Evolutionary conservation across 495 filamentous ascomycete genomes (phyloP).

Genomic region (Podospora conica): DNA sequence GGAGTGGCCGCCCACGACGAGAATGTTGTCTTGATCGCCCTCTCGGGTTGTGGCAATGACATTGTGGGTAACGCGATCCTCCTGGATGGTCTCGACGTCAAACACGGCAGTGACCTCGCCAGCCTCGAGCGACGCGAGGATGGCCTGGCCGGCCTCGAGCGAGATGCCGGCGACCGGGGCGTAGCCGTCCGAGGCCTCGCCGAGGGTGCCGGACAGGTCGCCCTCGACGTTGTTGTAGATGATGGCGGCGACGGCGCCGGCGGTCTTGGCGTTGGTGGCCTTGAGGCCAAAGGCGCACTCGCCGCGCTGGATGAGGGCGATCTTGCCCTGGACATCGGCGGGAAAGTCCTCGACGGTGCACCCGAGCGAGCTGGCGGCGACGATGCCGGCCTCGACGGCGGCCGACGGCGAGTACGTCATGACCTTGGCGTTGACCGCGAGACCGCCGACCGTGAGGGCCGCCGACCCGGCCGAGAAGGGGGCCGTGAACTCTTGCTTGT

Average conservation of each 20-base stretch:
- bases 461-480: conserved; percentile 29
- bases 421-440: conserved; percentile 16
- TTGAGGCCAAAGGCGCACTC: conserved; percentile 57
- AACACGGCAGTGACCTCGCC: conserved; percentile 26
- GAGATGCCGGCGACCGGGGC: conserved; percentile 51
- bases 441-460: conserved; percentile 31
- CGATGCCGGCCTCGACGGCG: conserved; percentile 37
- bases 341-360: conserved; percentile 54
- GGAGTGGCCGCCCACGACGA: conserved; percentile 59
- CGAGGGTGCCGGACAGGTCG: conserved; percentile 49
- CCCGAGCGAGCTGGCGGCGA: conserved; percentile 49
- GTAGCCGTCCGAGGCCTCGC: conserved; percentile 40
- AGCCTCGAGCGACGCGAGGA: conserved; percentile 36
- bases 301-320: conserved; percentile 60
- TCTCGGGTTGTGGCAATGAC: conserved; percentile 62
- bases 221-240: conserved; percentile 63
- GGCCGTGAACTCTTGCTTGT: conserved; percentile 50
- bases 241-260: conserved; percentile 52
- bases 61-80: conserved; percentile 52
- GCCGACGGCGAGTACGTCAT: conserved; percentile 43
- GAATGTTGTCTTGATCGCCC: conserved; percentile 58
- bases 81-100: conserved; percentile 33
- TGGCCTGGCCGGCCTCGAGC: conserved; percentile 42
- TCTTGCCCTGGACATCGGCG: conserved; percentile 43
- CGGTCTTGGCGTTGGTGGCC: conserved; percentile 50